Conservation (phyloP, 176 grass and related monocot species). For the Guadua angustifolia region DNA sequence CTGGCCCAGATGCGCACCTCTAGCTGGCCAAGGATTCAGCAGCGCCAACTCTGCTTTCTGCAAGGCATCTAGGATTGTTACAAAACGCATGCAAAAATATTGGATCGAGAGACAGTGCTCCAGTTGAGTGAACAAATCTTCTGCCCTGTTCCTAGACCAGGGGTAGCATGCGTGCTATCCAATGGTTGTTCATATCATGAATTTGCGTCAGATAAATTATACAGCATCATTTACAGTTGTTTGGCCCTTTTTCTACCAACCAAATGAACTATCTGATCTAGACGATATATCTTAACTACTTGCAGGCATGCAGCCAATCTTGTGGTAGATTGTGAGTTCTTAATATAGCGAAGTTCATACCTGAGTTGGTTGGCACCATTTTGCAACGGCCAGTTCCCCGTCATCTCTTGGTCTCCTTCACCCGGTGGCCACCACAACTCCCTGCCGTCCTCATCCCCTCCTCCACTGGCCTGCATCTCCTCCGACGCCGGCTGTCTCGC, state of each 20-base stretch:
- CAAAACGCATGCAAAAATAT: no score
- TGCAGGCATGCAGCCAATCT: background rate
- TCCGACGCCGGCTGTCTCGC: background rate
- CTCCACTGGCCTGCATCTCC: constrained; percentile 34
- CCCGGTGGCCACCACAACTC: constrained; percentile 59
- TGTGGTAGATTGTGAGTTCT: background rate
- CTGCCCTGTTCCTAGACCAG: constrained; percentile 43
- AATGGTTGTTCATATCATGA: background rate
- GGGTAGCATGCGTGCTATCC: background rate
- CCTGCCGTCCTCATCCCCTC: constrained; percentile 39
- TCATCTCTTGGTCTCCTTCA: constrained; percentile 35
- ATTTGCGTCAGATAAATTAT: background rate
- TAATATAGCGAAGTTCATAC: constrained; percentile 1
- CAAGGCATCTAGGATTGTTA: constrained; percentile 22
- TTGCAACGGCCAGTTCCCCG: constrained; percentile 25
- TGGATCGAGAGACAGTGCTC: constrained; percentile 7
- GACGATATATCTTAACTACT: background rate
- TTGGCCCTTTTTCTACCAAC: background rate
- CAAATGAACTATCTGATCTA: background rate
- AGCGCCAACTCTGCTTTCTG: background rate
- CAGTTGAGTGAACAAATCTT: constrained; percentile 36
- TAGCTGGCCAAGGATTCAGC: background rate
- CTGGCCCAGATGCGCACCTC: no score
- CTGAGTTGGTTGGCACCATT: constrained; percentile 19
- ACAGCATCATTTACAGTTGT: background rate